Evolutionary conservation across 106 monocot species (phyloP), one percentile per base, ranked within the genome.

Genomic region (Phalaenopsis aphrodite): DNA sequence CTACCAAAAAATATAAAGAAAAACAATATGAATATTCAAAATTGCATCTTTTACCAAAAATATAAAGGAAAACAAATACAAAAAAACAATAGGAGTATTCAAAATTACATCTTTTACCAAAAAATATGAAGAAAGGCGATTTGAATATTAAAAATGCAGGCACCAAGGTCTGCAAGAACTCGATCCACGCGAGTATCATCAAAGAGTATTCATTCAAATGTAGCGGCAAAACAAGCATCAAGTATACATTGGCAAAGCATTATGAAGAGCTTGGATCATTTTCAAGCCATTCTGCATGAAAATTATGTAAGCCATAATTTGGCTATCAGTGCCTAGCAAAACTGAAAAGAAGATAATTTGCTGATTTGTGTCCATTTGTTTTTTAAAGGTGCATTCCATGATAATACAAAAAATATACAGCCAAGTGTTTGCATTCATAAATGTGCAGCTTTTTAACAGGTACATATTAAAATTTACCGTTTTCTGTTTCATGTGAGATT

Each of bases 381-480:
- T 81, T 46, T 82, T 79, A 42, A 86, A 99, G 99, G 94, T 99
- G 24, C 93, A 95, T 77, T 78, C 90, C 37, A 82, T 95, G 84
- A 93, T 99, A 73, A 93, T 88, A 84, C 85, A 87, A 79, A 99
- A 90, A 82, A 84, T 83, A 15, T 99, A 93, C 87, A 91, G 86
- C 58, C 94, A 99, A 91, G 89, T 95, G 1, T 95, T 99, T 82
- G 85, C 99, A 76, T 99, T 86, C 81, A 86, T 99, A 81, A 99
- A 99, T 83, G 92, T 92, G 17, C 98, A 99, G 75, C 90, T 99
- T 46, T 93, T 99, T 68, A 99, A 99, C 57, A 99, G 99, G 99
- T 99, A 85, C 6, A 17, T 12, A 1, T 45, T 58, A n/a, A 11
- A 66, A 38, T 5, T 37, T 69, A 38, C 39, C 30, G 0, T 1